phyloP scores from a whole-genome alignment of 2,329 filamentous ascomycete species.

The Colletotrichum abscissum region DNA sequence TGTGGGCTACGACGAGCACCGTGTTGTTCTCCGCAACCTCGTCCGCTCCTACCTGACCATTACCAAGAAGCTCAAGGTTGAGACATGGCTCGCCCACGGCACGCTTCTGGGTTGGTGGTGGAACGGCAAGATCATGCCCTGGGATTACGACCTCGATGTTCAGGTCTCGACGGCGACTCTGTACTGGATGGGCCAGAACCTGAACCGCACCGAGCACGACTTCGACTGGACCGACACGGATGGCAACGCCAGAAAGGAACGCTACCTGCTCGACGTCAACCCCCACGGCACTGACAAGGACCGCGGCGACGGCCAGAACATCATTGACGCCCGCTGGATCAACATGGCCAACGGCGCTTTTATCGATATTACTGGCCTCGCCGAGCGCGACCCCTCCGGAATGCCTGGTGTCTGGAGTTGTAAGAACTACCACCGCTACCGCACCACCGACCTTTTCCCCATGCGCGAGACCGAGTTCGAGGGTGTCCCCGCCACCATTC shows the following conservation, averaged over 20 bases:
- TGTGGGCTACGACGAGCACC: conserved; percentile 75
- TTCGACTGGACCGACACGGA: conserved; percentile 62
- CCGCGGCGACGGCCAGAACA: conserved; percentile 76
- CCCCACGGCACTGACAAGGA: conserved; percentile 72
- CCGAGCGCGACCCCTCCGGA: conserved; percentile 70
- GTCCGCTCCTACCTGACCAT: conserved; percentile 79
- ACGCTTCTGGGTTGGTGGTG: conserved; percentile 91
- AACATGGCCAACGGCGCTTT: conserved; percentile 81
- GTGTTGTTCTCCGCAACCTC: conserved; percentile 74
- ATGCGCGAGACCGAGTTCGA: conserved; percentile 81
- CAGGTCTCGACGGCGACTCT: conserved; percentile 79
- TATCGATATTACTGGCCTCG: conserved; percentile 84
- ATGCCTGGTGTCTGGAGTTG: conserved; percentile 78
- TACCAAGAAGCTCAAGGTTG: conserved; percentile 72
- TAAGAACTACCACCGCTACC: conserved; percentile 83
- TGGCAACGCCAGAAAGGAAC: conserved; percentile 53
- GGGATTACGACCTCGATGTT: conserved; percentile 88
- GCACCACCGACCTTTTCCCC: conserved; percentile 78
- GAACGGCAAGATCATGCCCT: conserved; percentile 82
- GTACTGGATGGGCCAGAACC: conserved; percentile 69
- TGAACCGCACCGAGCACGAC: conserved; percentile 75
- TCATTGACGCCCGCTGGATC: conserved; percentile 89
- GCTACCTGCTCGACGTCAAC: conserved; percentile 82
- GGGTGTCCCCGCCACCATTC: conserved; percentile 76
- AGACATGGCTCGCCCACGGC: conserved; percentile 90